Conservation (phyloP, 2,329 filamentous ascomycete species). For the Aspergillus floridensis region DNA sequence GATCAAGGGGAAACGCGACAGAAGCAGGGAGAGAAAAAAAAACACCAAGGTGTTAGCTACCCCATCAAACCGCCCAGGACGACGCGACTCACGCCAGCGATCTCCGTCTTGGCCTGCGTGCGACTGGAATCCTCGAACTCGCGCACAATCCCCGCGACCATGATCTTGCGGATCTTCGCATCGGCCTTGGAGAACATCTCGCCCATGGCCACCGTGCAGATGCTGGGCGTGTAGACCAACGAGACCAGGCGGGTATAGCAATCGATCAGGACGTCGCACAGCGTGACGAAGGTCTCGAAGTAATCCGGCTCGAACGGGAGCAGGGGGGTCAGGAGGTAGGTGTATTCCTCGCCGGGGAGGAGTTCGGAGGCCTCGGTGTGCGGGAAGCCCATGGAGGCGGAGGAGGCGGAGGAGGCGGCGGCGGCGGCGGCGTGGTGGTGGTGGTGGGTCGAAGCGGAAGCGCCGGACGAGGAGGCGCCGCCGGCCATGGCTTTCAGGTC, state of each 20-base stretch:
- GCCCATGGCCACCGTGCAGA: slow-evolving; percentile 67
- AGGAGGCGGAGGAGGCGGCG: slow-evolving; percentile 38
- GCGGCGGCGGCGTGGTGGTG: slow-evolving; percentile 37
- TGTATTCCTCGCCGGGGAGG: slow-evolving; percentile 81
- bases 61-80: slow-evolving; percentile 68
- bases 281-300: slow-evolving; percentile 90
- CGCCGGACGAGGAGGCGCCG: slow-evolving; percentile 38
- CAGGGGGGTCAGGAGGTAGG: slow-evolving; percentile 82
- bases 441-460: slow-evolving; percentile 38
- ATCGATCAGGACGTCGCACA: slow-evolving; percentile 94
- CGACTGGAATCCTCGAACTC: slow-evolving; percentile 91
- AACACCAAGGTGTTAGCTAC: background rate
- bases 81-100: slow-evolving; percentile 81
- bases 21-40: too few relatives aligned
- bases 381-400: slow-evolving; percentile 41
- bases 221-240: slow-evolving; percentile 70
- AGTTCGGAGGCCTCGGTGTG: slow-evolving; percentile 59
- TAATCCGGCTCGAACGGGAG: slow-evolving; percentile 97
- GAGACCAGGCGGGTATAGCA: slow-evolving; percentile 77
- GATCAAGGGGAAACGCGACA: too few relatives aligned
- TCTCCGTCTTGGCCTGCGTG: slow-evolving; percentile 71
- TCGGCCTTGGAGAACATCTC: slow-evolving; percentile 92
- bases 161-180: slow-evolving; percentile 78
- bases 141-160: slow-evolving; percentile 79
- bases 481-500: slow-evolving; percentile 48